A percentile compares a stretch with the other conserved stretches of the same genome.
Evolutionary conservation across 495 filamentous ascomycete species (phyloP).

Genomic region (Pseudotulostoma volvatum): DNA sequence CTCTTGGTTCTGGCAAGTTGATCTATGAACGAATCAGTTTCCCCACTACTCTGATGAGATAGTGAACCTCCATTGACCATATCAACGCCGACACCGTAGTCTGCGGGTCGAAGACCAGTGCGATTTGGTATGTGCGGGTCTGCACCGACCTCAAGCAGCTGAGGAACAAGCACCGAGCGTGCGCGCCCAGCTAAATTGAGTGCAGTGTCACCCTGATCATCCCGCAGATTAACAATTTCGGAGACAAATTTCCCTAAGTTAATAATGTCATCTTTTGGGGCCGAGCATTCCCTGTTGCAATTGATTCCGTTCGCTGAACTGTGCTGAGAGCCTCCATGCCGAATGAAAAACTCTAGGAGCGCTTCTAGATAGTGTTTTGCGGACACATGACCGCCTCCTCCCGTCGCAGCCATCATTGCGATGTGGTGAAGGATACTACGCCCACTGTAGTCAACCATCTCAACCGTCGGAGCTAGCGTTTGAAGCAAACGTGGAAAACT

Average conservation of each 20-base stretch:
- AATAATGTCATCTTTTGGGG: conserved; percentile 41
- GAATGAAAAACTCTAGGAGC: conserved; percentile 81
- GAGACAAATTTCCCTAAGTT: conserved; percentile 80
- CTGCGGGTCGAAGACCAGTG: conserved; percentile 66
- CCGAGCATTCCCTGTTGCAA: conserved; percentile 13
- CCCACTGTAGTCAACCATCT: conserved; percentile 72
- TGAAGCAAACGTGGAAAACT: conserved; percentile 76
- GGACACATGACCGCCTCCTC: conserved; percentile 60
- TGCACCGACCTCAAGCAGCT: conserved; percentile 82
- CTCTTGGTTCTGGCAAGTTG: conserved; percentile 40
- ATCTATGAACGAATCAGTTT: conserved; percentile 39
- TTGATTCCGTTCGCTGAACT: conserved; percentile 14
- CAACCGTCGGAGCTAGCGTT: conserved; percentile 75
- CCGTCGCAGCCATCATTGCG: conserved; percentile 82
- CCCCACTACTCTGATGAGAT: conserved; percentile 30
- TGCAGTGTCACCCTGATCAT: conserved; percentile 86
- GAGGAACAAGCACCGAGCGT: conserved; percentile 82
- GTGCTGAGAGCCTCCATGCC: conserved; percentile 48
- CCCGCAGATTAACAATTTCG: conserved; percentile 85
- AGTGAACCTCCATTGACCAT: conserved; percentile 31
- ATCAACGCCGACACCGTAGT: conserved; percentile 80
- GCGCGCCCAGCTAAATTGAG: conserved; percentile 84
- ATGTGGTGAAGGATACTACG: conserved; percentile 93
- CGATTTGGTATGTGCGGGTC: conserved; percentile 79
- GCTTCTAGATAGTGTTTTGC: conserved; percentile 89